Conservation (phyloP, 2,329 filamentous ascomycete species). For the Pseudonectria foliicola region DNA sequence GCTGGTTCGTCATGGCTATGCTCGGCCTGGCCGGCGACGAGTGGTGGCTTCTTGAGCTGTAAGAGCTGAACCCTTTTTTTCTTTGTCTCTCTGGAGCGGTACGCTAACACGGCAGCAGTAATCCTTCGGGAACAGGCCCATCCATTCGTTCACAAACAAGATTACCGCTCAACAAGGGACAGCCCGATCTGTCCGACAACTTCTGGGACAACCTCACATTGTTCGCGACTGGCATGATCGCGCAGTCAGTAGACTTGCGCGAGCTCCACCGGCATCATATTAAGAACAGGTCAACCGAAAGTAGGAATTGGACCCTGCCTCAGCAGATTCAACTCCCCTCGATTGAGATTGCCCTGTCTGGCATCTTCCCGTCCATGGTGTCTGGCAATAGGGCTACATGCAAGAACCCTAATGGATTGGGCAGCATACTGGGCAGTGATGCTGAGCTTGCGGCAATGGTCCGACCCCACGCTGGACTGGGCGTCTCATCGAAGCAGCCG, state of each 20-base stretch:
- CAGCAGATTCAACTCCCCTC: constrained; percentile 40
- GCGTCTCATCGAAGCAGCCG: constrained; percentile 23
- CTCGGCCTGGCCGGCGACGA: constrained; percentile 66
- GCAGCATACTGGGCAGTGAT: constrained; percentile 6
- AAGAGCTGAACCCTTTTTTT: constrained; percentile 26
- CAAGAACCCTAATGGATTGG: constrained; percentile 3
- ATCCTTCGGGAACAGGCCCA: constrained; percentile 19
- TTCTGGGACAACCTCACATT: constrained; percentile 48
- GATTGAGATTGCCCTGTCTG: constrained; percentile 42
- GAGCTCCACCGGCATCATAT: constrained; percentile 39
- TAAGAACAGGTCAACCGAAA: constrained; percentile 29
- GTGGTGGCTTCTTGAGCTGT: constrained; percentile 70
- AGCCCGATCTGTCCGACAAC: constrained; percentile 37
- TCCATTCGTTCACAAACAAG: constrained; percentile 27
- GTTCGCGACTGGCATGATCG: constrained; percentile 44
- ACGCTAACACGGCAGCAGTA: constrained; percentile 18
- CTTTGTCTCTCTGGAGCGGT: not conserved
- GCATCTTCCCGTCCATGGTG: constrained; percentile 33
- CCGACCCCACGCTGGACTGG: constrained; percentile 10
- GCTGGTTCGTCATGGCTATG: constrained; percentile 67
- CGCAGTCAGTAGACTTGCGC: constrained; percentile 42
- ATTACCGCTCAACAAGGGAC: constrained; percentile 37
- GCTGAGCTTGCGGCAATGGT: constrained; percentile 18
- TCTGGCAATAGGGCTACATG: constrained; percentile 10
- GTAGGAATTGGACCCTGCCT: constrained; percentile 32